A percentile compares a stretch with the other conserved stretches of the same genome.
Evolutionary conservation across 345 rosid genomes (phyloP).

Genomic region (Populus euphratica): DNA sequence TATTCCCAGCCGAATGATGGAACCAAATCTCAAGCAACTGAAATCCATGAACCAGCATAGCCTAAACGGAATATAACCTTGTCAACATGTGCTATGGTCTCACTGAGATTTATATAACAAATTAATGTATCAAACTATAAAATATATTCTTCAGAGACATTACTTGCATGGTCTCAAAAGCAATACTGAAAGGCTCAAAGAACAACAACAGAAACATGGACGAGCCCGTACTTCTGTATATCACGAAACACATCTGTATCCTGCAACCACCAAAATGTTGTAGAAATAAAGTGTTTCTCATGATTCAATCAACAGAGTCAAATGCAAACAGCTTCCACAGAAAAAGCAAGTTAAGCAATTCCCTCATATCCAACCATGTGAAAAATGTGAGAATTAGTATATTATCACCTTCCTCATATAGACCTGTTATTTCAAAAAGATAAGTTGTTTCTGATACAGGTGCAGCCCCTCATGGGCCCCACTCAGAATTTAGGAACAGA

Average conservation of each 20-base stretch:
- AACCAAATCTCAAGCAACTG: conserved; percentile 87
- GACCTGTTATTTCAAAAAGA: neutral
- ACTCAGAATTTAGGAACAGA: neutral
- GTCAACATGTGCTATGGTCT: neutral
- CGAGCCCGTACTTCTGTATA: conserved; percentile 39
- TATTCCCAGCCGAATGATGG: conserved; percentile 64
- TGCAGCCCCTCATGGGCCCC: neutral
- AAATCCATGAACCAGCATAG: conserved; percentile 84
- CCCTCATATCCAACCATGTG: neutral
- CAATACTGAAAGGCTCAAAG: conserved; percentile 64
- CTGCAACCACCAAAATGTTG: conserved; percentile 35
- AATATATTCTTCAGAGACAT: conserved; percentile 4
- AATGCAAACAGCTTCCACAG: neutral
- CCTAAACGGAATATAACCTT: conserved; percentile 43
- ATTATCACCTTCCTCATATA: neutral
- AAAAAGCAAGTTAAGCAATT: neutral
- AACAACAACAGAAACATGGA: conserved; percentile 50
- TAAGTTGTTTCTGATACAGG: neutral
- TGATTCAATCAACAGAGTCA: neutral
- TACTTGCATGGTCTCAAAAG: conserved; percentile 73
- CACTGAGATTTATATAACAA: neutral
- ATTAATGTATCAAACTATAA: neutral
- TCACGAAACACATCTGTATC: conserved; percentile 44
- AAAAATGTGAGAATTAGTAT: neutral
- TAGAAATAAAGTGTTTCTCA: neutral